A percentile compares a stretch with the other conserved stretches of the same genome.
Evolutionary conservation across 2,329 filamentous ascomycete species (phyloP).

Genomic region (Tothia fuscella): DNA sequence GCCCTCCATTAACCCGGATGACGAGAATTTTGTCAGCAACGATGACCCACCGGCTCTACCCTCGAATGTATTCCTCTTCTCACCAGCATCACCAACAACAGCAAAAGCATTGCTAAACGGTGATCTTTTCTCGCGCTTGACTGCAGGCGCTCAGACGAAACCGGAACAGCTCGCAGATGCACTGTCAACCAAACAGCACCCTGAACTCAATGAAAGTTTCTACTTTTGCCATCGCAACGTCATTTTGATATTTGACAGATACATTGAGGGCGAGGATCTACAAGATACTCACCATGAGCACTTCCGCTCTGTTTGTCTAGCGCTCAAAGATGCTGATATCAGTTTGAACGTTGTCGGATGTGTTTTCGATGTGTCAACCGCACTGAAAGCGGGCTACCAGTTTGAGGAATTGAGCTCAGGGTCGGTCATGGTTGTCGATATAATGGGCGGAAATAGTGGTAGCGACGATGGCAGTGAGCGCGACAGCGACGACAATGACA

Average conservation of each 20-base stretch:
- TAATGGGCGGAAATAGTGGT: not conserved
- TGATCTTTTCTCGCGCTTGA: not conserved
- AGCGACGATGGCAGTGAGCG: too few species aligned
- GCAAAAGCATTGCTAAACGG: not conserved
- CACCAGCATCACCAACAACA: not conserved
- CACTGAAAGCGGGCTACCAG: conserved; percentile 1
- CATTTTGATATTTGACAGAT: conserved; percentile 1
- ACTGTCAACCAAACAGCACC: not conserved
- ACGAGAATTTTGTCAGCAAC: too few species aligned
- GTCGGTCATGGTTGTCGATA: not conserved
- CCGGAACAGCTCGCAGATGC: not conserved
- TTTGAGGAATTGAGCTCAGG: not conserved
- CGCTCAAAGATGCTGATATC: conserved; percentile 2
- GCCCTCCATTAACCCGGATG: too few species aligned
- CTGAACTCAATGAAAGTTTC: not conserved
- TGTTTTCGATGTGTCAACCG: not conserved
- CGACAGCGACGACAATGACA: conserved; percentile 9
- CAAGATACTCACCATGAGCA: conserved; percentile 3
- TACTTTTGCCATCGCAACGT: not conserved
- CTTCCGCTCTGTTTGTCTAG: conserved; percentile 1
- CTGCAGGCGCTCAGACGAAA: not conserved
- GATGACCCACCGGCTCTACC: not conserved
- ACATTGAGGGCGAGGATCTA: not conserved
- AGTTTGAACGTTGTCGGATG: conserved; percentile 1
- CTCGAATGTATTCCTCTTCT: not conserved